Evolutionary conservation across 352 stramenopile genomes (phyloP).

Genomic region (Bremia lactucae): DNA sequence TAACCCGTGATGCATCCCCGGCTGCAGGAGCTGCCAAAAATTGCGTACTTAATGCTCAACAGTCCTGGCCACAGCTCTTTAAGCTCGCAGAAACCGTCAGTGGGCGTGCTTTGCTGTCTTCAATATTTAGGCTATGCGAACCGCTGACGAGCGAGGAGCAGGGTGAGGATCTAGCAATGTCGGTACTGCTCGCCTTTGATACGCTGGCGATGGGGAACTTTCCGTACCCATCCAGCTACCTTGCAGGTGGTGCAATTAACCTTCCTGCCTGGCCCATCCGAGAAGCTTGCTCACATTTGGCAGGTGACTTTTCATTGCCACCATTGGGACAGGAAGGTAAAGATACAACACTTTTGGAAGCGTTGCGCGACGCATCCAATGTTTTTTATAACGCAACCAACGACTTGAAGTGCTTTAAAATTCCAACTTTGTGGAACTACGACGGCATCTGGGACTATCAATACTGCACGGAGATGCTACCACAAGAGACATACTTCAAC

Average conservation of each 20-base stretch:
- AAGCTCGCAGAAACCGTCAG: conserved; percentile 43
- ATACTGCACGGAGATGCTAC: conserved; percentile 88
- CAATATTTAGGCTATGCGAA: conserved; percentile 58
- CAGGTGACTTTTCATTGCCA: conserved; percentile 29
- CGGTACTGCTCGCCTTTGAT: conserved; percentile 82
- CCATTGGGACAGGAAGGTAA: conserved; percentile 5
- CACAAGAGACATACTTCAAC: conserved; percentile 82
- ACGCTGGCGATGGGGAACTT: conserved; percentile 93
- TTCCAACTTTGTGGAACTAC: conserved; percentile 56
- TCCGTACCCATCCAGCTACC: conserved; percentile 91
- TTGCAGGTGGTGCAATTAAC: conserved; percentile 58
- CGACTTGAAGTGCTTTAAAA: conserved; percentile 58
- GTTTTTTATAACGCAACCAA: conserved; percentile 87
- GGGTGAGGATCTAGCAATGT: conserved; percentile 58
- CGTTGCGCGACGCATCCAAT: conserved; percentile 52
- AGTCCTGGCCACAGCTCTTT: conserved; percentile 73
- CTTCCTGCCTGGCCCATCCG: conserved; percentile 89
- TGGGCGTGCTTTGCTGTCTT: conserved; percentile 40
- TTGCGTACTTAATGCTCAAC: conserved; percentile 78
- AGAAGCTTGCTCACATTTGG: conserved; percentile 74
- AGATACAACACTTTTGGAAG: conserved; percentile 29
- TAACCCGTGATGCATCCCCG: conserved; percentile 63
- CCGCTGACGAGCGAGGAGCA: conserved; percentile 37
- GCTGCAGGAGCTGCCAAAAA: conserved; percentile 54
- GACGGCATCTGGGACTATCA: conserved; percentile 88